A percentile compares a stretch with the other conserved stretches of the same genome.
Evolutionary conservation across 2,329 filamentous ascomycete genomes (phyloP).

Genomic region (Xylariaceae sp.): DNA sequence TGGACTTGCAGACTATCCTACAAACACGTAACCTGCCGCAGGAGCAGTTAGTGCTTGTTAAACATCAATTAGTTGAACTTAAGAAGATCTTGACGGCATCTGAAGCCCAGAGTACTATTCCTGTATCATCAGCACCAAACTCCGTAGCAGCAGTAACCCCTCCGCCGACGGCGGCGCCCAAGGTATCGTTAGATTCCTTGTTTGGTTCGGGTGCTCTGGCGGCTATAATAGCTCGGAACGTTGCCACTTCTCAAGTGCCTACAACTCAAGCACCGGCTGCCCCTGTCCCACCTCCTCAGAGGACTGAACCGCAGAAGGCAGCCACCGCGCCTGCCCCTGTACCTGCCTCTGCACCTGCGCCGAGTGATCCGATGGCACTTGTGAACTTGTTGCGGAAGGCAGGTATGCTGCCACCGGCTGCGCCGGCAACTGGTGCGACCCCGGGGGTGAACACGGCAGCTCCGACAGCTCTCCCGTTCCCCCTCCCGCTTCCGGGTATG

Average conservation of each 20-base stretch:
- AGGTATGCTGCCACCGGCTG: slow-evolving; percentile 53
- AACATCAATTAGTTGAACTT: slow-evolving; percentile 76
- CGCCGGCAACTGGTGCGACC: slow-evolving; percentile 22
- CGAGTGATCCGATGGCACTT: slow-evolving; percentile 52
- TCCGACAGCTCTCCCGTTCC: slow-evolving; percentile 30
- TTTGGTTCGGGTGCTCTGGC: slow-evolving; percentile 57
- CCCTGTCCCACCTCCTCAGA: slow-evolving; percentile 40
- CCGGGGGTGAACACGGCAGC: slow-evolving; percentile 38
- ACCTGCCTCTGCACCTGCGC: slow-evolving; percentile 18
- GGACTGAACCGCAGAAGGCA: slow-evolving; percentile 37
- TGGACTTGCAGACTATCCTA: slow-evolving; percentile 78
- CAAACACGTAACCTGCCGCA: slow-evolving; percentile 71
- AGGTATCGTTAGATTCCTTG: slow-evolving; percentile 53
- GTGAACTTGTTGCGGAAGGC: slow-evolving; percentile 64
- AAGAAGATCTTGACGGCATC: slow-evolving; percentile 56
- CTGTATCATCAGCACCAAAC: slow-evolving; percentile 33
- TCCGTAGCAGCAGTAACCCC: slow-evolving; percentile 37
- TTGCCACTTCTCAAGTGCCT: slow-evolving; percentile 44
- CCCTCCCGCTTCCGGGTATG: slow-evolving; percentile 35
- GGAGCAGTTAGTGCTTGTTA: slow-evolving; percentile 78
- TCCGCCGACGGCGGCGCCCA: slow-evolving; percentile 32
- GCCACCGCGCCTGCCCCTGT: slow-evolving; percentile 12
- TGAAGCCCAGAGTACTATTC: slow-evolving; percentile 38
- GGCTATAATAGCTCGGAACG: slow-evolving; percentile 51
- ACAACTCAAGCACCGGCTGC: slow-evolving; percentile 41